phyloP scores from a whole-genome alignment of 164 flowering plant species.

The Vitis rupestris region DNA sequence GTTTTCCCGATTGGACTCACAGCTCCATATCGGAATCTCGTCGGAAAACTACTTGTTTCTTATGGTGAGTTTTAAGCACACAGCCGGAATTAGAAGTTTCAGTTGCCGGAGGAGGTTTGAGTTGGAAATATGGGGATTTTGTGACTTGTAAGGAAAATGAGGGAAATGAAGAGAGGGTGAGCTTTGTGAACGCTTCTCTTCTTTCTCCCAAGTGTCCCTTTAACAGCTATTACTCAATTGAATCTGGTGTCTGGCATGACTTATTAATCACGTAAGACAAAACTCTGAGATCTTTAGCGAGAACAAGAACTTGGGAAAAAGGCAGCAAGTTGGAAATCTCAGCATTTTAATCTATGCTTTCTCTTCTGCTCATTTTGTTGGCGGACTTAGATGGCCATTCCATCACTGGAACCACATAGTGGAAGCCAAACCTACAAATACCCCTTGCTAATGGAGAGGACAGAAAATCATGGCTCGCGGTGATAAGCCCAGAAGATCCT shows the following conservation, averaged over 20 bases:
- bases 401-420: slow-evolving; percentile 10
- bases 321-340: not conserved
- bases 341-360: slow-evolving; percentile 13
- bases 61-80: not conserved
- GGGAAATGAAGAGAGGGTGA: not conserved
- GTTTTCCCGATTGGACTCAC: not conserved
- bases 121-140: not conserved
- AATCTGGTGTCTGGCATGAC: not conserved
- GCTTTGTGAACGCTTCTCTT: no score
- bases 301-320: not conserved
- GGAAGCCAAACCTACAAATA: slow-evolving; percentile 23
- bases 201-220: no score
- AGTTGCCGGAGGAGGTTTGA: not conserved
- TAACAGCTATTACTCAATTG: no score
- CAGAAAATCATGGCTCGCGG: slow-evolving; percentile 9
- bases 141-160: slow-evolving; percentile 16
- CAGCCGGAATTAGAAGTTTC: not conserved
- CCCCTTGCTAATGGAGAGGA: slow-evolving; percentile 45
- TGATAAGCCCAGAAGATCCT: no score
- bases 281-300: not conserved
- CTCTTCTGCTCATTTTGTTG: slow-evolving; percentile 5
- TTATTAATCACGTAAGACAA: not conserved
- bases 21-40: slow-evolving; percentile 1
- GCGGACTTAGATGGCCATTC: slow-evolving; percentile 18
- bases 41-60: not conserved